These are phyloP conservation scores for Acer yangbiense DNA, from an alignment of 345 rosid genomes.

Conservation along the genomic window DNA sequence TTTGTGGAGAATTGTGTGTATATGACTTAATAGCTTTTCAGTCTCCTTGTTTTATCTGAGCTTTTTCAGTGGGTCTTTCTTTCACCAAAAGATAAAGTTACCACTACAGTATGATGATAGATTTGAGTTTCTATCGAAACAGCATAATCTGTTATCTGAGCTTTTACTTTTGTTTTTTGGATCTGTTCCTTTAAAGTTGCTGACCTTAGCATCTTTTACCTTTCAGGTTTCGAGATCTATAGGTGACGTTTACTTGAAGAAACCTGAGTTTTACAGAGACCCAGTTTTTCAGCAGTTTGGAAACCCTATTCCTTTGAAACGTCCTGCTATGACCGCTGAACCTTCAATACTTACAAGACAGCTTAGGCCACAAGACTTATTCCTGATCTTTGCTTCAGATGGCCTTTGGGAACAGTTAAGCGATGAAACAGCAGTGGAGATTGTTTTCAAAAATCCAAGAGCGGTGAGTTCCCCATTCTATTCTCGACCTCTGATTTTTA, in stretches of 20 bases:
- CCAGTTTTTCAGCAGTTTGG: conserved; percentile 82
- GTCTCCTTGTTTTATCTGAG: background rate
- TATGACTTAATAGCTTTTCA: background rate
- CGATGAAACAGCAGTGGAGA: conserved; percentile 84
- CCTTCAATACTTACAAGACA: conserved; percentile 77
- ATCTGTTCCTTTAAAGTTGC: conserved; percentile 1
- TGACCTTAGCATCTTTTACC: conserved; percentile 7
- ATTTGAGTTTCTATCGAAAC: background rate
- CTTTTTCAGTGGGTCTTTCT: background rate
- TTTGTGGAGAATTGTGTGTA: background rate
- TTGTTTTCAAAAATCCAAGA: conserved; percentile 85
- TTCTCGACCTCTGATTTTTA: conserved; percentile 3
- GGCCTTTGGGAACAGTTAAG: conserved; percentile 99
- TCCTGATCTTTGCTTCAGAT: conserved; percentile 95
- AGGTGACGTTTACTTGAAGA: conserved; percentile 92
- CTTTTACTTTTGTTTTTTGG: conserved; percentile 4
- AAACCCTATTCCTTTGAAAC: conserved; percentile 67
- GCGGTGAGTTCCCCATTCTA: conserved; percentile 50
- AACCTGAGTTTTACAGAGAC: conserved; percentile 82
- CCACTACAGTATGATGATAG: background rate
- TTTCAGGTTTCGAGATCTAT: conserved; percentile 95
- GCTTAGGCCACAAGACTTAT: conserved; percentile 73
- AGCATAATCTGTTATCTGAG: background rate
- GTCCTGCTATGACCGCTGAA: conserved; percentile 89
- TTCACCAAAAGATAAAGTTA: background rate